Evolutionary conservation across 306 rosid genomes (phyloP), one percentile per base, ranked within the genome.

Genomic region (Erythrophleum fordii): DNA sequence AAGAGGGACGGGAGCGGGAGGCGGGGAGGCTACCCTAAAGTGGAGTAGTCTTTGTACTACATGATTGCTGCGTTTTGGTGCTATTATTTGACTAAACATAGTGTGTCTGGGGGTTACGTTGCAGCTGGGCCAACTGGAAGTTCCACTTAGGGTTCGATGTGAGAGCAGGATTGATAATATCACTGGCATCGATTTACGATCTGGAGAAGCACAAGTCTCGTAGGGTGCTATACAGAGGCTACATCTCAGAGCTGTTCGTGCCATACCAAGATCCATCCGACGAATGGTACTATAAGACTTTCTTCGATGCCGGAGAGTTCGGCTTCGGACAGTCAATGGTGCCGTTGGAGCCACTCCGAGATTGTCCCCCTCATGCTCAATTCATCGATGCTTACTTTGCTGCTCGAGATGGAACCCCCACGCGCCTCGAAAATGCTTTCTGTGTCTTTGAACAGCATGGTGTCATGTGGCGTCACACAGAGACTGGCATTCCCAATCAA

Each of bases 111-210:
- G 48, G 48, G 13, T 8, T 18, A 41, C 39, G 56, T 35, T 51
- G 35, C 75, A 84, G 87, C 31, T 84, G 87, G 87, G 85, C 86
- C 6, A 86, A 86, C 22, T 86, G 89, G 89, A 72, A 76, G 52
- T 77, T 84, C 18, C 87, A 84, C 11, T 25, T 84, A 6, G 87
- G 82, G 4, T 84, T 8, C 14, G 87, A 84, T 39, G 68, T 17
- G 0, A 37, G 87, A 55, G 85, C 82, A 14, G 87, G 87, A 0
- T 11, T 55, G 0, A 25, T 79, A 3, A 71, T 86, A 23, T 86
- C 85, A 5, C 1, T 79, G n/a, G 89, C 89, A 6, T 86, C 89
- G 0, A 65, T 66, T 3, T 83, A 86, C 31, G 89, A 86, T 72
- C 29, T 66, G 5, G 85, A 80, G 4, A 20, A 65, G 16, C 80